These are phyloP conservation scores for Inonotus obliquus DNA, from an alignment of 1,284 basidiomycete species.

Conservation along the genomic window DNA sequence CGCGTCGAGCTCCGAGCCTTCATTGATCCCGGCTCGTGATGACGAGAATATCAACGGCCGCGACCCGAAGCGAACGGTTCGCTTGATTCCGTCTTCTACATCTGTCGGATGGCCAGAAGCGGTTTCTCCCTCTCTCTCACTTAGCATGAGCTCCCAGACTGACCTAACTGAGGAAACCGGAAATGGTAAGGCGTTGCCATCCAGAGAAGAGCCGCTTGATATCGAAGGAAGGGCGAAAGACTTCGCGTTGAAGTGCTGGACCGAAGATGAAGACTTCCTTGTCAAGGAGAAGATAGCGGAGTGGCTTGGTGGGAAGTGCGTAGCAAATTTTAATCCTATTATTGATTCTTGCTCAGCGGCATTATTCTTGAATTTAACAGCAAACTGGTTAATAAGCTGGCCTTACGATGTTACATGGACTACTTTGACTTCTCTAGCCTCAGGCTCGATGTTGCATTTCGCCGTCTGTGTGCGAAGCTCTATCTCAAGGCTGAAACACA, in stretches of 20 bases:
- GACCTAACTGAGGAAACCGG: conserved; percentile 42
- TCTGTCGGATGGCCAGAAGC: conserved; percentile 21
- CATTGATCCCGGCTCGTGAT: conserved; percentile 51
- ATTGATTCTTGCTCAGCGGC: not conserved
- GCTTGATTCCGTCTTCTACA: conserved; percentile 20
- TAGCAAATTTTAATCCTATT: conserved; percentile 24
- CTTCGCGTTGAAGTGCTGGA: conserved; percentile 76
- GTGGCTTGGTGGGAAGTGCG: conserved; percentile 88
- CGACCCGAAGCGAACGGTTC: conserved; percentile 31
- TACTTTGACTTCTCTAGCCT: conserved; percentile 85
- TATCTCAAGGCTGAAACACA: conserved; percentile 96
- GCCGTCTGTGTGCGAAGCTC: conserved; percentile 85
- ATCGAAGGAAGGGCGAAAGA: conserved; percentile 66
- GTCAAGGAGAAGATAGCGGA: conserved; percentile 91
- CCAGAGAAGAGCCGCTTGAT: conserved; percentile 45
- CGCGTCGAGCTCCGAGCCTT: conserved; percentile 75
- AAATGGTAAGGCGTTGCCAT: conserved; percentile 27
- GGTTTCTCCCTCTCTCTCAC: conserved; percentile 24
- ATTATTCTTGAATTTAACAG: conserved; percentile 34
- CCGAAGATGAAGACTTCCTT: conserved; percentile 83
- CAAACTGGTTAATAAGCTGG: conserved; percentile 68
- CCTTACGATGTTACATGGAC: conserved; percentile 79
- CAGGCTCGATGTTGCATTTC: conserved; percentile 86
- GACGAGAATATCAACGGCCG: conserved; percentile 37
- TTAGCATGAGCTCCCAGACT: conserved; percentile 42